phyloP scores from a whole-genome alignment of 306 rosid species.

The Clitoria ternatea region DNA sequence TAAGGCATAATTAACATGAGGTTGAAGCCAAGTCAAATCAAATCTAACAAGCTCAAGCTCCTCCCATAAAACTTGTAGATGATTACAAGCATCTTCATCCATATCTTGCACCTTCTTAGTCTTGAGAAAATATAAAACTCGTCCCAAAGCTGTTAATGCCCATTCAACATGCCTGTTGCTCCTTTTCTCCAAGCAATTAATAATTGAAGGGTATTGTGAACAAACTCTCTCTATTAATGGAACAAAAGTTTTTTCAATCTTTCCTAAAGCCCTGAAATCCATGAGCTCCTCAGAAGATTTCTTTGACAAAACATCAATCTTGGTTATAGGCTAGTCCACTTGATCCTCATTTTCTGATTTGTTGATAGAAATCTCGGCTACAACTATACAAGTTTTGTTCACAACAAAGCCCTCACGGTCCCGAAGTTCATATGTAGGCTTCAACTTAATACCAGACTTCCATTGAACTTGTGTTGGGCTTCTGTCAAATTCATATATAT shows the following conservation, averaged over 20 bases:
- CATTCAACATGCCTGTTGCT: background rate
- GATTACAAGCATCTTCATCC: background rate
- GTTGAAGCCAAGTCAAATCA: no score
- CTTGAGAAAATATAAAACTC: conserved; percentile 24
- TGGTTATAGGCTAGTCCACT: background rate
- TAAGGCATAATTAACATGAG: no score
- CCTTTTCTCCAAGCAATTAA: background rate
- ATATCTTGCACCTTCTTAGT: conserved; percentile 13
- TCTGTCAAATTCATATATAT: conserved; percentile 35
- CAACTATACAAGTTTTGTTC: conserved; percentile 49
- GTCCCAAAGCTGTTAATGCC: conserved; percentile 27
- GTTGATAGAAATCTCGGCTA: conserved; percentile 47
- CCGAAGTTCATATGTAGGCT: conserved; percentile 49
- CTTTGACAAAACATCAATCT: background rate
- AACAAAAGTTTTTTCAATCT: conserved; percentile 1
- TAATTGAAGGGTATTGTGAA: background rate
- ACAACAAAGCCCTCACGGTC: conserved; percentile 52
- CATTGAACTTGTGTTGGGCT: conserved; percentile 46
- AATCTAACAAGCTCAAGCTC: no score
- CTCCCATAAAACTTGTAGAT: conserved; percentile 24
- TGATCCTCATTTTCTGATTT: background rate
- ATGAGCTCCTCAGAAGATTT: background rate
- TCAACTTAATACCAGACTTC: no score
- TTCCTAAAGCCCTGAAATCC: background rate
- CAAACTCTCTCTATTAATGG: conserved; percentile 11